phyloP scores from a whole-genome alignment of 192 early-diverging fungal genomes.

The Chytriomyces sp. region DNA sequence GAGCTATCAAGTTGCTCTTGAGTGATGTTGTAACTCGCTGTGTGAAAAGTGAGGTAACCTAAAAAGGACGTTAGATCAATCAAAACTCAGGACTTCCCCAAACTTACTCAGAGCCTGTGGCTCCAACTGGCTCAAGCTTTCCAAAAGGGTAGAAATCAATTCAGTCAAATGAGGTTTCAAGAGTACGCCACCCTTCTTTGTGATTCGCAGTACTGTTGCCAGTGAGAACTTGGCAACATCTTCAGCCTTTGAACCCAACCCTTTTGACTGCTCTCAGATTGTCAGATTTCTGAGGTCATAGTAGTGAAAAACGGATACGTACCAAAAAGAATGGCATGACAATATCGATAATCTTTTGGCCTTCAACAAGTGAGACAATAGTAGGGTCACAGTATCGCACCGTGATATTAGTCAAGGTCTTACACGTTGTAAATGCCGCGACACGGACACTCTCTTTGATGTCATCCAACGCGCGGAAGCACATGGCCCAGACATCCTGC shows the following conservation, averaged over 20 bases:
- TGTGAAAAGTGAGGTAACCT: conserved; percentile 91
- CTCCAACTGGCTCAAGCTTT: conserved; percentile 78
- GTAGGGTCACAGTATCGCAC: conserved; percentile 83
- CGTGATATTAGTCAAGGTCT: conserved; percentile 77
- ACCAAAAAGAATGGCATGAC: conserved; percentile 85
- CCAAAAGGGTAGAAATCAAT: conserved; percentile 77
- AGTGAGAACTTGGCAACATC: conserved; percentile 86
- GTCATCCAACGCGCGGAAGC: conserved; percentile 88
- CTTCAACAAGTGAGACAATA: conserved; percentile 57
- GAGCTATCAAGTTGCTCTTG: conserved; percentile 83
- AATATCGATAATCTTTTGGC: conserved; percentile 73
- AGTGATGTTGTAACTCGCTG: conserved; percentile 81
- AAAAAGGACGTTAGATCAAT: background rate
- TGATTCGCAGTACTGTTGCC: conserved; percentile 78
- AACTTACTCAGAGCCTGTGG: conserved; percentile 64
- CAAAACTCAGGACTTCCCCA: background rate
- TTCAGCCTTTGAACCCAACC: conserved; percentile 76
- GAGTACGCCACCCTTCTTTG: conserved; percentile 72
- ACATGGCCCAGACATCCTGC: conserved; percentile 85
- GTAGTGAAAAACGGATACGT: conserved; percentile 15
- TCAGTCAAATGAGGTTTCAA: conserved; percentile 73
- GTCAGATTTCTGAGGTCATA: too few relatives aligned
- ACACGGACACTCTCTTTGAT: conserved; percentile 90
- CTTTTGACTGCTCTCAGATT: conserved; percentile 55
- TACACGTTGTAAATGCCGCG: conserved; percentile 79